Evolutionary conservation across 2,329 filamentous ascomycete species (phyloP).

Genomic region (Pleoardoris graminearum): DNA sequence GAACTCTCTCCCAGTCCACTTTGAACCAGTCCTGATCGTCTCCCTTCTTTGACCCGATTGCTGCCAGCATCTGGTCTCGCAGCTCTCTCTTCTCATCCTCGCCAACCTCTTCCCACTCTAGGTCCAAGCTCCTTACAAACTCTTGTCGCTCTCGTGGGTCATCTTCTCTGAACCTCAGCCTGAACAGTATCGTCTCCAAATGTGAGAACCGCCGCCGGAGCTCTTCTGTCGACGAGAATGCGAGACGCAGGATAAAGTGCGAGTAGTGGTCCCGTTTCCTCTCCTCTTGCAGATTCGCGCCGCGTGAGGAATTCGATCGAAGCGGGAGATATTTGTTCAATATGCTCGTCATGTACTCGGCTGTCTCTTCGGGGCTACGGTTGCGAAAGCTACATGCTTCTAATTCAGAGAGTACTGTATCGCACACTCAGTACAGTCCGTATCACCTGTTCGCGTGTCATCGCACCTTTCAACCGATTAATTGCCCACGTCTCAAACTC

Average conservation of each 20-base stretch:
- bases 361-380: constrained; percentile 79
- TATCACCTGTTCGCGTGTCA: neutral
- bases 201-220: constrained; percentile 82
- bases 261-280: constrained; percentile 96
- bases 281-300: constrained; percentile 65
- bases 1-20: constrained; percentile 92
- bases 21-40: constrained; percentile 95
- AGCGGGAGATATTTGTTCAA: constrained; percentile 86
- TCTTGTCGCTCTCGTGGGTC: constrained; percentile 70
- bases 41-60: constrained; percentile 55
- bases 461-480: constrained; percentile 75
- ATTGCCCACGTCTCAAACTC: constrained; percentile 99
- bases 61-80: constrained; percentile 63
- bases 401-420: constrained; percentile 76
- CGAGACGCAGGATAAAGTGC: constrained; percentile 93
- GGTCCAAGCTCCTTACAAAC: constrained; percentile 75
- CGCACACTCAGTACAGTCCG: constrained; percentile 10
- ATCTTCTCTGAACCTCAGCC: constrained; percentile 77
- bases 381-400: constrained; percentile 97
- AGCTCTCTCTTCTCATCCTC: constrained; percentile 78
- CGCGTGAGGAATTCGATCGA: constrained; percentile 70
- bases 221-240: constrained; percentile 90
- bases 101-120: constrained; percentile 82
- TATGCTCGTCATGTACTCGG: constrained; percentile 79
- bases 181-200: constrained; percentile 87